These are phyloP conservation scores for Globisporangium paroecandrum DNA, from an alignment of 352 stramenopile species.

Conservation along the genomic window DNA sequence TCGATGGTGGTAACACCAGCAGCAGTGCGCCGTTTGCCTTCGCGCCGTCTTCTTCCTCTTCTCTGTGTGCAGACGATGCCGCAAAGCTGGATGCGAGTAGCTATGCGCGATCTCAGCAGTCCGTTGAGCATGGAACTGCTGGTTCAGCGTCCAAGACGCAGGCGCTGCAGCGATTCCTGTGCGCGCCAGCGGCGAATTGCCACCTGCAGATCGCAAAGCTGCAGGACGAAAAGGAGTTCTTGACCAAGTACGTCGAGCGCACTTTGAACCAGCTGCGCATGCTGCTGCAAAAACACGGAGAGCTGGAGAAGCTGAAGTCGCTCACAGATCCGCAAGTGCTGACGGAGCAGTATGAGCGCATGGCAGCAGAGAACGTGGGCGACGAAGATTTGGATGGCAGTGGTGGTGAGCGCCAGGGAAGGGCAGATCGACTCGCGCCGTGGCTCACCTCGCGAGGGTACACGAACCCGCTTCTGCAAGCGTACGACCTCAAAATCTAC, in stretches of 20 bases:
- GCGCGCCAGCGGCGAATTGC: constrained; percentile 22
- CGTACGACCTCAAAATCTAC: constrained; percentile 77
- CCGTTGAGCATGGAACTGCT: not conserved
- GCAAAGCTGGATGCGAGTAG: not conserved
- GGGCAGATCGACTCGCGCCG: constrained; percentile 27
- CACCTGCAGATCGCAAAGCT: constrained; percentile 44
- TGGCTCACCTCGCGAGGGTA: constrained; percentile 73
- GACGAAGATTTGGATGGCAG: constrained; percentile 8
- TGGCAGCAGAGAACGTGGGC: constrained; percentile 16
- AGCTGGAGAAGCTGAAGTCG: constrained; percentile 67
- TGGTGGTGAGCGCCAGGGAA: not conserved
- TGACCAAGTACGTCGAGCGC: constrained; percentile 64
- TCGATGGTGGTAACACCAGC: not conserved
- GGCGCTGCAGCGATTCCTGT: constrained; percentile 14
- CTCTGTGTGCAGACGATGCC: not conserved
- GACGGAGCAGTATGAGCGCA: constrained; percentile 13
- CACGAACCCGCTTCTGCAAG: constrained; percentile 68
- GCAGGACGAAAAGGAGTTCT: constrained; percentile 59
- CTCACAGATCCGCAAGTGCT: constrained; percentile 34
- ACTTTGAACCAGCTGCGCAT: constrained; percentile 56
- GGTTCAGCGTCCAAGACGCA: not conserved
- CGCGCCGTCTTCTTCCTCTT: not conserved
- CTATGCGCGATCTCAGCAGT: not conserved
- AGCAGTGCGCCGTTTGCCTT: not conserved
- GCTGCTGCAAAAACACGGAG: constrained; percentile 61